phyloP scores from a whole-genome alignment of 2,329 filamentous ascomycete genomes.

The Aaosphaeria pasadenensis region DNA sequence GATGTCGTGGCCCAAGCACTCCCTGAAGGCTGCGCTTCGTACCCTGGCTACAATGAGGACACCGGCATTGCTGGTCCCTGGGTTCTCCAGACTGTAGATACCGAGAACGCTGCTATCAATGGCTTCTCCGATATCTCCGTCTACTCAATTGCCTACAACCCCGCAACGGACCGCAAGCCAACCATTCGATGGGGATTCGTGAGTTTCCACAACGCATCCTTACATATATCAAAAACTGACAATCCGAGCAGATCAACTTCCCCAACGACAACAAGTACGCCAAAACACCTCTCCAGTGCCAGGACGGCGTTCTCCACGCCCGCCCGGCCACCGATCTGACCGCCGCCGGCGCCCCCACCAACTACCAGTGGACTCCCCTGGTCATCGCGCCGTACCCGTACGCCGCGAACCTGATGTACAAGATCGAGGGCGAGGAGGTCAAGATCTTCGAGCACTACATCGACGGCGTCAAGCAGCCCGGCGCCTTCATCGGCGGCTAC shows the following conservation, averaged over 20 bases:
- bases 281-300: conserved; percentile 13
- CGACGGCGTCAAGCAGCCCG: conserved; percentile 15
- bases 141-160: conserved; percentile 6
- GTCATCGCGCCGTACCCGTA: conserved; percentile 10
- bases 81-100: conserved; percentile 7
- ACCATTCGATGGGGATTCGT: conserved; percentile 13
- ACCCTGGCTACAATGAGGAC: conserved; percentile 13
- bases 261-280: conserved; percentile 12
- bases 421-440: conserved; percentile 10
- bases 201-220: not conserved
- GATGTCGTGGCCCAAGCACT: not conserved
- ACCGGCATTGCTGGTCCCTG: conserved; percentile 12
- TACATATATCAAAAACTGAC: not conserved
- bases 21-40: conserved; percentile 10
- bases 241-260: conserved; percentile 12
- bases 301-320: conserved; percentile 6
- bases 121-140: conserved; percentile 7
- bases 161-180: conserved; percentile 5
- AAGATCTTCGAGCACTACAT: conserved; percentile 18
- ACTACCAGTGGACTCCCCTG: conserved; percentile 10
- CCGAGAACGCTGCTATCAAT: conserved; percentile 14
- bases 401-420: conserved; percentile 14
- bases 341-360: conserved; percentile 8
- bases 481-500: conserved; percentile 16
- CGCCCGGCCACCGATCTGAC: conserved; percentile 8